phyloP scores from a whole-genome alignment of 2,329 filamentous ascomycete species.

The Exophiala sideris region DNA sequence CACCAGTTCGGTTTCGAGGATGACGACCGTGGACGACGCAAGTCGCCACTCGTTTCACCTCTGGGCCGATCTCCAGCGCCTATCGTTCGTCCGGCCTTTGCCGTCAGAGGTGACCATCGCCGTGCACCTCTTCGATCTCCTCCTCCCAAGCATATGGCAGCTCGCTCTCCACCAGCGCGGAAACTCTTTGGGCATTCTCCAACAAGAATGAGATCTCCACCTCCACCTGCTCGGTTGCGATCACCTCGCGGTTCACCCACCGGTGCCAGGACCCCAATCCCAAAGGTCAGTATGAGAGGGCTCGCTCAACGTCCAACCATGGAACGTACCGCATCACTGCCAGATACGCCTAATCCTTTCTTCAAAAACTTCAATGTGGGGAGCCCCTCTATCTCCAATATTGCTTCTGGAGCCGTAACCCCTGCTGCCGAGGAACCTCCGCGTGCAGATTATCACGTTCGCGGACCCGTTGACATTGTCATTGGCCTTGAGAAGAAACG shows the following conservation, averaged over 20 bases:
- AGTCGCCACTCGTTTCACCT: constrained; percentile 49
- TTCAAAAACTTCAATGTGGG: constrained; percentile 40
- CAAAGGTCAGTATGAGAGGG: constrained; percentile 47
- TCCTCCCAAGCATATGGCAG: constrained; percentile 21
- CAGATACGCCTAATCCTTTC: constrained; percentile 71
- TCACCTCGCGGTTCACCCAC: constrained; percentile 48
- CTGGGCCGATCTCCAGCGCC: constrained; percentile 60
- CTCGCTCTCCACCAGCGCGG: constrained; percentile 40
- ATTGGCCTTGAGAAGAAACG: constrained; percentile 94
- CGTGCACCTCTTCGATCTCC: constrained; percentile 17
- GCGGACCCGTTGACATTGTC: constrained; percentile 96
- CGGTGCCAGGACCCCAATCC: constrained; percentile 30
- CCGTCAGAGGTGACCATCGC: constrained; percentile 23
- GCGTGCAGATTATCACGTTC: constrained; percentile 62
- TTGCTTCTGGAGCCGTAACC: constrained; percentile 24
- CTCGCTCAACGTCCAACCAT: constrained; percentile 61
- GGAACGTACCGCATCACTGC: constrained; percentile 80
- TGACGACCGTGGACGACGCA: constrained; percentile 43
- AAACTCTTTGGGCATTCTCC: constrained; percentile 67
- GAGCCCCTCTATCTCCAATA: constrained; percentile 32
- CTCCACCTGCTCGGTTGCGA: constrained; percentile 54
- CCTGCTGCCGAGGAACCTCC: constrained; percentile 22
- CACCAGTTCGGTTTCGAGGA: constrained; percentile 65
- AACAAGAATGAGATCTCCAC: constrained; percentile 66
- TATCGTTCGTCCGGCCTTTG: constrained; percentile 53